Evolutionary conservation across 441 rosid species (phyloP).

Genomic region (Capsella rubella): DNA sequence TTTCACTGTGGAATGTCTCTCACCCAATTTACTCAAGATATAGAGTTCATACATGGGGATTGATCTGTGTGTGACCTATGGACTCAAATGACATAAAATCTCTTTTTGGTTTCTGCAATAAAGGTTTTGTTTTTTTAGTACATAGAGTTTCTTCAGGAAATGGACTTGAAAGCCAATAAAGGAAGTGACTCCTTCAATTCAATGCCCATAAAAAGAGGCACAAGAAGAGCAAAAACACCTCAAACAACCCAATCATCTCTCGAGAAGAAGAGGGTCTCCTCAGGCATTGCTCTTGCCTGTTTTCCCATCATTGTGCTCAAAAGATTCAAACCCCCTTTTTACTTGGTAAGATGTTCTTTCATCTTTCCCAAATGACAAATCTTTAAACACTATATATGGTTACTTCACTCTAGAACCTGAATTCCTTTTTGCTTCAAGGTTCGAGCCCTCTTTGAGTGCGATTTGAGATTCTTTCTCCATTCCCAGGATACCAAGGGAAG

Average conservation of each 20-base stretch:
- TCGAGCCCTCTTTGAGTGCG: slow-evolving; percentile 74
- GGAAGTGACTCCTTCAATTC: slow-evolving; percentile 24
- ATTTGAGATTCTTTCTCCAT: slow-evolving; percentile 80
- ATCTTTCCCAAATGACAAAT: slow-evolving; percentile 33
- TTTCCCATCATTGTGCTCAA: slow-evolving; percentile 34
- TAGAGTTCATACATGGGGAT: background rate
- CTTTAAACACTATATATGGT: slow-evolving; percentile 17
- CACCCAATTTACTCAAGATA: no score
- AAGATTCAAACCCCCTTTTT: slow-evolving; percentile 24
- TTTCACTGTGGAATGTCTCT: background rate
- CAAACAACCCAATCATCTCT: slow-evolving; percentile 23
- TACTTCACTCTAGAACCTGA: slow-evolving; percentile 33
- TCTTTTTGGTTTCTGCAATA: slow-evolving; percentile 23
- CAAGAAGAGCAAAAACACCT: slow-evolving; percentile 29
- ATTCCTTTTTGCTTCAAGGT: slow-evolving; percentile 68
- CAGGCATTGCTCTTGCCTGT: slow-evolving; percentile 29
- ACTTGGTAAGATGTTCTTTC: slow-evolving; percentile 45
- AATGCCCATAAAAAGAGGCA: slow-evolving; percentile 44
- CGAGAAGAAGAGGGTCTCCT: slow-evolving; percentile 8
- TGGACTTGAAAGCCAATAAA: slow-evolving; percentile 1
- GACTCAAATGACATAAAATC: slow-evolving; percentile 19
- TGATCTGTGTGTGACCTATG: background rate
- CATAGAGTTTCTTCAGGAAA: slow-evolving; percentile 27
- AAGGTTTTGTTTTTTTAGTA: slow-evolving; percentile 1
- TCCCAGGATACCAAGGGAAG: slow-evolving; percentile 65